These are phyloP conservation scores for Cladosporium cucumerinum DNA, from an alignment of 2,329 filamentous ascomycete genomes.

Conservation along the genomic window DNA sequence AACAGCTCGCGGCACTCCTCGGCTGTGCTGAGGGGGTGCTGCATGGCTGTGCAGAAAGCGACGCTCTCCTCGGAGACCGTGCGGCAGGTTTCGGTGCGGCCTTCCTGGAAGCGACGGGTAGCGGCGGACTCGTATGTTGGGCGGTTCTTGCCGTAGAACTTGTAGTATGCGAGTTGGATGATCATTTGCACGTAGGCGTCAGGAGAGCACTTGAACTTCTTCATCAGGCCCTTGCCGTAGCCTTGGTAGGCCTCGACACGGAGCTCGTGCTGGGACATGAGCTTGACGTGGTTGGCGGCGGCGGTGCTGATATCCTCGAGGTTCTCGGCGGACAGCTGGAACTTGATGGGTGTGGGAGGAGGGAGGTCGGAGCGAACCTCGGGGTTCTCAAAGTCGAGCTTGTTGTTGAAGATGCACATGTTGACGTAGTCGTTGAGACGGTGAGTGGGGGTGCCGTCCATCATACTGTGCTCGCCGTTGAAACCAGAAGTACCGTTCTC, in stretches of 20 bases:
- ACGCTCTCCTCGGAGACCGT: constrained; percentile 87
- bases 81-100: constrained; percentile 93
- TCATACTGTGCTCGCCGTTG: constrained; percentile 99
- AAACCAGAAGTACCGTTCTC: constrained; percentile 97
- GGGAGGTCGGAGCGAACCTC: constrained; percentile 76
- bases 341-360: constrained; percentile 73
- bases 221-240: constrained; percentile 97
- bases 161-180: constrained; percentile 96
- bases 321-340: constrained; percentile 71
- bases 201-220: constrained; percentile 98
- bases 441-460: constrained; percentile 98
- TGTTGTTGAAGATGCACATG: constrained; percentile 88
- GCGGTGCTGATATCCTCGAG: constrained; percentile 76
- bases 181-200: constrained; percentile 98
- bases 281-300: constrained; percentile 69
- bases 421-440: constrained; percentile 94
- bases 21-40: constrained; percentile 61
- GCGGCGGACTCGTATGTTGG: constrained; percentile 97
- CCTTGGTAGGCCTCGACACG: constrained; percentile 93
- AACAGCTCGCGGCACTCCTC: constrained; percentile 70
- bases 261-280: constrained; percentile 86
- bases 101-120: constrained; percentile 91
- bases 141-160: constrained; percentile 97
- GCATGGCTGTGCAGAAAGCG: constrained; percentile 85
- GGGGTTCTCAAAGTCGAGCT: constrained; percentile 81